Evolutionary conservation across 179 eudicot species (phyloP).

Genomic region (Silene coronaria): DNA sequence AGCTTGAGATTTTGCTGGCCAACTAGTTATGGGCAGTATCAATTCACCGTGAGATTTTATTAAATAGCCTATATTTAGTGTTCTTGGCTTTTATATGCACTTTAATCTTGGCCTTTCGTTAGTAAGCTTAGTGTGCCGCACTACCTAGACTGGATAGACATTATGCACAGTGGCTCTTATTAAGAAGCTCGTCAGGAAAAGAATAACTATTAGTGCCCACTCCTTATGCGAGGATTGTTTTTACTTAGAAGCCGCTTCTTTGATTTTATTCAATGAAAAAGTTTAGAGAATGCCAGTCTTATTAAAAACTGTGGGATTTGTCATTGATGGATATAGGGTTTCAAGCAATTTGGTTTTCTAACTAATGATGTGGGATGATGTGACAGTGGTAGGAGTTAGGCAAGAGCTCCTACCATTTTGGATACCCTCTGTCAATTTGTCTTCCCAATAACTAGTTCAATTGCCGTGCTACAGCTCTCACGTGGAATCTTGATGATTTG

Average conservation of each 20-base stretch:
- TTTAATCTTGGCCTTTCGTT: background rate
- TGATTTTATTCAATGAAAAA: too few relatives aligned
- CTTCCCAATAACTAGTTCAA: background rate
- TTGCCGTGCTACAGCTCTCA: slow-evolving; percentile 55
- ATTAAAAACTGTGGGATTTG: too few relatives aligned
- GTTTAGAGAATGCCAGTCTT: too few relatives aligned
- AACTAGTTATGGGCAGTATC: background rate
- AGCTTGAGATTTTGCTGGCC: slow-evolving; percentile 3
- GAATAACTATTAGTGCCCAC: too few relatives aligned
- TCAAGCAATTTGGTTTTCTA: too few relatives aligned
- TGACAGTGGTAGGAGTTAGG: background rate
- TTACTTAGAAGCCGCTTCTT: too few relatives aligned
- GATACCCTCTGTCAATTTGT: slow-evolving; percentile 5
- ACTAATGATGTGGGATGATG: background rate
- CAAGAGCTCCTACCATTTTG: background rate
- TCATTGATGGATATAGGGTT: too few relatives aligned
- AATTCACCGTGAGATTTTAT: background rate
- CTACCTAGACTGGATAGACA: background rate
- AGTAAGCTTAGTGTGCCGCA: background rate
- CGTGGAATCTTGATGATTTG: slow-evolving; percentile 81
- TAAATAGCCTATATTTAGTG: background rate
- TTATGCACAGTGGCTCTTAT: background rate
- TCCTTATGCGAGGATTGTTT: too few relatives aligned
- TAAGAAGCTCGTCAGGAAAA: too few relatives aligned
- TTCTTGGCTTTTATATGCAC: background rate